Evolutionary conservation across 2,329 filamentous ascomycete species (phyloP), one percentile per base, ranked within the genome.

Genomic region (Fusarium napiforme): DNA sequence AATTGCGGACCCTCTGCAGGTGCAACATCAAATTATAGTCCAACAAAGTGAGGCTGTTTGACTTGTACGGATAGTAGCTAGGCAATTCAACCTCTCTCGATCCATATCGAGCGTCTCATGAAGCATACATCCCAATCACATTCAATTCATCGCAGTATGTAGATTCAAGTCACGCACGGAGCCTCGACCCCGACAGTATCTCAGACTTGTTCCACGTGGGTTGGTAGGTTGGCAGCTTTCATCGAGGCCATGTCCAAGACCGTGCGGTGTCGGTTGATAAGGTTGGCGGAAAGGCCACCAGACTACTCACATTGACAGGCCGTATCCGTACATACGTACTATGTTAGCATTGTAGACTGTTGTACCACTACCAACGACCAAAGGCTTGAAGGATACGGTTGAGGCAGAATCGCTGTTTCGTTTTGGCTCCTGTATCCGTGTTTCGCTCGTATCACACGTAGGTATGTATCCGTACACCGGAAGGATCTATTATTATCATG

Each of bases 261-360:
- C 71, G 69, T 75, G 75, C 71, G 59, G 71, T 69, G 34, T 59
- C 23, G 39, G 46, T 69, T 58, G 62, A 70, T 64, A 69, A 72
- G 64, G 45, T 60, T 32, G 57, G 49, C 32, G 43, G 45, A 53
- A 39, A 60, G 32, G 50, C 26, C 36, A 42, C 36, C 50, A 28
- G 36, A 40, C 36, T 55, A 52, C 23, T 43, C 19, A 21, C 40
- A 30, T 28, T 37, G 42, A 58, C 30, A 58, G 55, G 30, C 40
- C 21, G 30, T 30, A 30, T 9, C 40, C 21, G 30, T 30, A 30
- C 30, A 9, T 30, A 11, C 9, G 28, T 30, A 23, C 23, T 23
- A 12, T 58, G 19, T 42, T 37, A 49, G 32, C 16, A 28, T 34
- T 21, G 32, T 36, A 50, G 40, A 28, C 23, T 40, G 34, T n/a